Evolutionary conservation across 2,329 filamentous ascomycete genomes (phyloP), one percentile per base, ranked within the genome.

Genomic region (Clarireedia homoeocarpa): DNA sequence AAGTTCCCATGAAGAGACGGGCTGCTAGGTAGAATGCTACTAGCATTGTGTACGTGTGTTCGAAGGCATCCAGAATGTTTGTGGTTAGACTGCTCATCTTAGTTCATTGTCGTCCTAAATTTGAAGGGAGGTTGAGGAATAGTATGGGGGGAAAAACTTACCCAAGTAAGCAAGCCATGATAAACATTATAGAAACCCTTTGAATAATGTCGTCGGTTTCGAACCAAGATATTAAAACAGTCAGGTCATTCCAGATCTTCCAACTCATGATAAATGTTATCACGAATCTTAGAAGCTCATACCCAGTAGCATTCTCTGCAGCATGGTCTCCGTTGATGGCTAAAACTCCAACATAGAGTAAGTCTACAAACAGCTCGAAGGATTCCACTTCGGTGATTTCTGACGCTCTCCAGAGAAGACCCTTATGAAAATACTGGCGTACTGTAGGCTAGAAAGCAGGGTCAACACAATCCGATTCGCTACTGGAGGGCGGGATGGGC

Each of bases 341-440:
- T 49, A 86, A 77, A 58, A 86, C 85, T 17, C 60, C 61, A 38
- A 66, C 73, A 58, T 84, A 84, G 39, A 84, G 73, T 38, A 85
- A 72, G 63, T 85, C 83, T 12, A 84, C 76, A 62, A 85, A 85
- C 1, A 86, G 75, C 66, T 86, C 83, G 63, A 84, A 85, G 15
- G 75, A 77, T 61, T 80, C 80, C 5, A 85, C 81, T 67, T 84
- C 77, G n/a, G 82, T 80, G 20, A 74, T 71, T 51, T 79, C 77
- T 6, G 75, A 75, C 2, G 81, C 78, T 50, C 83, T 74, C 83
- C 83, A 86, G 6, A 86, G 69, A 12, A 86, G 73, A 0, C 82
- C 82, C 57, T 81, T 80, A 65, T 86, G 82, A 63, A 85, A 85
- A 70, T 85, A 85, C 70, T 86, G 83, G 57, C 82, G 75, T 3